Evolutionary conservation across 148 eudicot genomes (phyloP).

Genomic region (Persicaria tinctoria): DNA sequence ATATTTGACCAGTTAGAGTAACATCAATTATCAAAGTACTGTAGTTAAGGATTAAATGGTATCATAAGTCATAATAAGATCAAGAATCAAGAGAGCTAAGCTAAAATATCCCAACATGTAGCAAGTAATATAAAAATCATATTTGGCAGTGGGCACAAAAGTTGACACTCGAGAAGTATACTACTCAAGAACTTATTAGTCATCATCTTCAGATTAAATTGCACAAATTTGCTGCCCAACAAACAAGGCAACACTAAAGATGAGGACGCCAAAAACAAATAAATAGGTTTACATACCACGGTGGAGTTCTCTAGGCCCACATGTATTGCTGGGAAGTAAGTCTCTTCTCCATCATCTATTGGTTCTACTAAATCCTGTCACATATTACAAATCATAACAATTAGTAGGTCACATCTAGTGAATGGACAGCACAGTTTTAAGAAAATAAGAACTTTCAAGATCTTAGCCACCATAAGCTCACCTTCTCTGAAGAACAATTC

Average conservation of each 20-base stretch:
- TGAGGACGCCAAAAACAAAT: neutral
- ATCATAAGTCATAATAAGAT: neutral
- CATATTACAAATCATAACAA: neutral
- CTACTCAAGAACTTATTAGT: neutral
- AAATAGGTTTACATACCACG: slow-evolving; percentile 21
- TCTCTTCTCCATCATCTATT: slow-evolving; percentile 35
- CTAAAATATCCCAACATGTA: neutral
- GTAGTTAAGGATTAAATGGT: neutral
- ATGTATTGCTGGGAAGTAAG: slow-evolving; percentile 34
- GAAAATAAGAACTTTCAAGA: neutral
- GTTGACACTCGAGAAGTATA: neutral
- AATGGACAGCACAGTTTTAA: neutral
- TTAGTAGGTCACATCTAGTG: neutral
- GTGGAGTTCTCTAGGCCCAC: slow-evolving; percentile 27
- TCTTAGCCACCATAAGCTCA: slow-evolving; percentile 11
- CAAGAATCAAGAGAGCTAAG: neutral
- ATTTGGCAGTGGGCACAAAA: neutral
- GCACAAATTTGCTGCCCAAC: neutral
- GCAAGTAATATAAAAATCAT: neutral
- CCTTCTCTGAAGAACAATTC: slow-evolving; percentile 23
- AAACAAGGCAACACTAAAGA: neutral
- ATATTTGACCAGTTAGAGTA: neutral
- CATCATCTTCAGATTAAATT: neutral
- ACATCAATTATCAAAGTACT: neutral
- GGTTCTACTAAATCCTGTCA: slow-evolving; percentile 24